Evolutionary conservation across 2,329 filamentous ascomycete species (phyloP), one percentile per base, ranked within the genome.

Genomic region (Beauveria sp.): DNA sequence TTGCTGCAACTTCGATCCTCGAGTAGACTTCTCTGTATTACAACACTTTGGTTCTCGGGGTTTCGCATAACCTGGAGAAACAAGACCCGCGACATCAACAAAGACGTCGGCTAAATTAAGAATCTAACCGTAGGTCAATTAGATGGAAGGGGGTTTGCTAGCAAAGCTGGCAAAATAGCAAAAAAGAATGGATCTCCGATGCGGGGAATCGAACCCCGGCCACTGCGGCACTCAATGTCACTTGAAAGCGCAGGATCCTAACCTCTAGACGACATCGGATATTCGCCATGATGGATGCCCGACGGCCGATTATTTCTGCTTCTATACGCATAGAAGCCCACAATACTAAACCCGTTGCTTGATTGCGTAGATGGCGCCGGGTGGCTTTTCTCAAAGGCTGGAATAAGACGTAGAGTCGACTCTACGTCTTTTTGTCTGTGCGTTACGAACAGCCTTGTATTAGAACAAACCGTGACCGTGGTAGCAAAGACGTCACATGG

Each of bases 171-270:
- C 20, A 20, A 26, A 24, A 18, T 4, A 9, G 5, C 24, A 8
- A 48, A 48, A 48, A n/a, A 7, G 6, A 3, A 48, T 34, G 37
- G 37, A 59, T 30, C 57, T 59, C 57, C 57, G 57, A 59, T 59
- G 47, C 57, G 57, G 57, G 57, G 57, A 53, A 59, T 59, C 22
- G 57, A 59, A 59, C 57, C 57, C 57, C 57, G 57, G 34, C 48
- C 57, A 52, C 50, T 59, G 40, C 57, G 57, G 57, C 55, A 48
- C 47, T 53, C 57, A 53, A 37, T 46, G 7, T 14, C n/a, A 18
- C 3, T 48, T 48, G 46, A 48, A 48, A 48, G 46, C 46, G 46
- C 46, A 48, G 46, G 46, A 48, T 48, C 46, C 46, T 48, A 48
- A 48, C 46, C 46, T 26, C 46, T 48, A 48, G 46, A 48, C 46